phyloP scores from a whole-genome alignment of 169 alveolate species.

The Plasmodium cynomolgi region DNA sequence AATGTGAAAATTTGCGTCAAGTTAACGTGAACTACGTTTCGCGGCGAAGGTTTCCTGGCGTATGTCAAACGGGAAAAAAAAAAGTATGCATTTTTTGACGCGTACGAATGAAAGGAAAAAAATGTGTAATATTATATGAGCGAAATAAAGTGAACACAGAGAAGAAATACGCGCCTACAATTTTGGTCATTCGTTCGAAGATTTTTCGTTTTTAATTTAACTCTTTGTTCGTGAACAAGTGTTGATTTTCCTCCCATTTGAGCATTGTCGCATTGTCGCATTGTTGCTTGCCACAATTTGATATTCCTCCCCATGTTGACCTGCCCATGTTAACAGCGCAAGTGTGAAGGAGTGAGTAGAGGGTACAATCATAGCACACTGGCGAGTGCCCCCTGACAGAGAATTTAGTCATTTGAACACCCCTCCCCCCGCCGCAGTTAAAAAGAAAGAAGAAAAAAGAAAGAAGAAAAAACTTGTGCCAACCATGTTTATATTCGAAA shows the following conservation, averaged over 20 bases:
- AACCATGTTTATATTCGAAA: slow-evolving; percentile 68
- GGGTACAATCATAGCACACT: not conserved
- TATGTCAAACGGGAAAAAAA: not conserved
- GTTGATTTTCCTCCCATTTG: not conserved
- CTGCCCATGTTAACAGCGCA: not conserved
- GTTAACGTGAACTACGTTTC: not conserved
- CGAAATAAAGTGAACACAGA: not conserved
- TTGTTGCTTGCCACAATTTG: not conserved
- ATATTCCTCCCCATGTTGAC: not conserved
- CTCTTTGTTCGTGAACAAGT: not conserved
- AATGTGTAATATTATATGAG: not conserved
- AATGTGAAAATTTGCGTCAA: not conserved
- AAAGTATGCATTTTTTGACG: not conserved
- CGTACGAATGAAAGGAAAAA: not conserved
- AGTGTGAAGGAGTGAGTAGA: not conserved
- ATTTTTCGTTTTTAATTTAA: not conserved
- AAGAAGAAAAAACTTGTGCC: not conserved
- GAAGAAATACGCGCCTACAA: not conserved
- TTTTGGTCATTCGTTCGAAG: not conserved
- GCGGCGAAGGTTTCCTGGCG: not conserved
- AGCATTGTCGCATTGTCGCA: not conserved
- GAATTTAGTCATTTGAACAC: not conserved
- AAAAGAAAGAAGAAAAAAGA: no score
- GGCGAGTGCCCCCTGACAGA: not conserved
- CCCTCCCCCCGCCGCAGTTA: not conserved